phyloP scores from a whole-genome alignment of 441 rosid genomes.

The Viola pubescens region DNA sequence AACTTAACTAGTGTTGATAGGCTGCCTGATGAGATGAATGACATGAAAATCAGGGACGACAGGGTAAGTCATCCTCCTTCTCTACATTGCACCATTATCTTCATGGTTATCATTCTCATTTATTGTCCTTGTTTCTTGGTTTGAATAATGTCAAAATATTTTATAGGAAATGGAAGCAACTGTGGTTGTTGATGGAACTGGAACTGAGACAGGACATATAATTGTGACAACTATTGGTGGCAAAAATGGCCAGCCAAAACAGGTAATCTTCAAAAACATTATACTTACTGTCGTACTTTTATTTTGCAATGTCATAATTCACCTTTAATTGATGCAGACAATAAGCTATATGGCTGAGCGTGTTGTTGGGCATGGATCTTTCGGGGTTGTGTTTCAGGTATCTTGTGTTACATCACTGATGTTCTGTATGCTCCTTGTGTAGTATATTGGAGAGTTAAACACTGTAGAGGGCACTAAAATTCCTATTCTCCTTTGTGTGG shows the following conservation, averaged over 20 bases:
- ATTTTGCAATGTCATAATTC: constrained; percentile 6
- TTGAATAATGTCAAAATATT: constrained; percentile 9
- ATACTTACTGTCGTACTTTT: not conserved
- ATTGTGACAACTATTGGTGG: constrained; percentile 69
- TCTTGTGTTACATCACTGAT: not conserved
- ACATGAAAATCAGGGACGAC: constrained; percentile 87
- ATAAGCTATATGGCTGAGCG: constrained; percentile 81
- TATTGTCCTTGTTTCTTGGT: constrained; percentile 1
- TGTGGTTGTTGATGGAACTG: constrained; percentile 52
- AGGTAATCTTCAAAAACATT: constrained; percentile 27
- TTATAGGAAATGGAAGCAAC: constrained; percentile 59
- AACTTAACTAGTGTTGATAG: constrained; percentile 53
- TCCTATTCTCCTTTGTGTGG: constrained; percentile 6
- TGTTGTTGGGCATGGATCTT: constrained; percentile 65
- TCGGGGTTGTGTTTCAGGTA: constrained; percentile 72
- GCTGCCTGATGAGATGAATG: constrained; percentile 82
- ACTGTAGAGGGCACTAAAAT: not conserved
- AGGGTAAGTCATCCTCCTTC: constrained; percentile 34
- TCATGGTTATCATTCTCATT: not conserved
- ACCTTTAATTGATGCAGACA: constrained; percentile 33
- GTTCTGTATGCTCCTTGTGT: constrained; percentile 1
- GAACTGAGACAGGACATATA: constrained; percentile 62
- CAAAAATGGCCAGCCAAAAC: constrained; percentile 60
- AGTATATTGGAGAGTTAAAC: not conserved
- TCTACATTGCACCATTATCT: not conserved